Evolutionary conservation across 768 basidiomycete species (phyloP), one percentile per base, ranked within the genome.

Genomic region (Cyclocybe aegerita): DNA sequence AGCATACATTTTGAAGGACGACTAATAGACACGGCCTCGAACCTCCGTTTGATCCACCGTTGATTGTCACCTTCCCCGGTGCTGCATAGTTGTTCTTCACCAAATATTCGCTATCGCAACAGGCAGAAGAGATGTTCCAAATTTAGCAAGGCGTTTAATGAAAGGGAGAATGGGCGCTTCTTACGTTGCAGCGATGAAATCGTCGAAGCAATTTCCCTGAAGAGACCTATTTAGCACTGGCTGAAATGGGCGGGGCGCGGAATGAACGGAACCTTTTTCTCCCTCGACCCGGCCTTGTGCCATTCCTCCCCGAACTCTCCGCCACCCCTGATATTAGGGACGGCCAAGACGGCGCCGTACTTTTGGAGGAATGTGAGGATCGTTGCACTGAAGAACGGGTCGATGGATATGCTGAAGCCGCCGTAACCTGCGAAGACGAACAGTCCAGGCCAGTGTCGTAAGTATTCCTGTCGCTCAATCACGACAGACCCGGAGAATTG

Each of bases 31-130:
- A 23, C 31, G 46, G 36, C 39, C 15, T 48, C 75, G 53, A 60
- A 80, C 89, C 90, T 69, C 90, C 90, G 61, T 93, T 93, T 2
- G 89, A 91, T 2, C 78, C 86, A 4, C 90, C 91, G 49, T 85
- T 88, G 50, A 93, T 86, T 7, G 79, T 81, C 2, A 92, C 77
- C 64, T 90, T 91, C 3, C 82, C 84, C 16, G 75, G 69, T 3
- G 79, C 85, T 0, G 78, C 86, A 44, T 83, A 85, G 53, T 86
- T 85, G 59, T 88, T 78, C 50, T 84, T 71, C n/a, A 89, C 80
- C 30, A 93, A 78, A 62, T 80, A 83, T 61, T 90, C 74, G 15
- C 87, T 90, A 51, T 4, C 34, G 60, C 17, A 36, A 44, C 23
- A 36, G 29, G n/a, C 16, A 43, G 15, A 31, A 33, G 32, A 43